phyloP scores from a whole-genome alignment of 2,329 filamentous ascomycete genomes.

The Calonectria pteridis region DNA sequence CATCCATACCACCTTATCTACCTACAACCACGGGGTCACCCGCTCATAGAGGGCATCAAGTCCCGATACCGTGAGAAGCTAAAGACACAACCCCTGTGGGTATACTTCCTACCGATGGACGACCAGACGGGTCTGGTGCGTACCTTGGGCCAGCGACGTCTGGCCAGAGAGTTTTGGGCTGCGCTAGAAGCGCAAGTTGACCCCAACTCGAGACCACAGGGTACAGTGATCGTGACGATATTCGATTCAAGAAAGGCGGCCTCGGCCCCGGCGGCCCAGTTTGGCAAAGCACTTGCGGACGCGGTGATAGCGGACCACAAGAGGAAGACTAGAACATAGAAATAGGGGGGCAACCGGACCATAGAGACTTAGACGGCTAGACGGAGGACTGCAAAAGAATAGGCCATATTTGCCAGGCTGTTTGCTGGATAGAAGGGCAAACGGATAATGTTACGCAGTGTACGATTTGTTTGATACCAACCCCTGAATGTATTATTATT shows the following conservation, averaged over 20 bases:
- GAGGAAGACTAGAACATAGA: neutral
- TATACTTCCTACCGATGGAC: conserved; percentile 38
- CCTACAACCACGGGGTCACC: conserved; percentile 50
- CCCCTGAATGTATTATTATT: neutral
- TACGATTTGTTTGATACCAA: conserved; percentile 2
- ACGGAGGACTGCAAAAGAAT: neutral
- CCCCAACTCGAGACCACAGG: conserved; percentile 28
- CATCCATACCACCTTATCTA: conserved; percentile 49
- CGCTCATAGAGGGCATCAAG: conserved; percentile 44
- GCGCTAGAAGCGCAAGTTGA: conserved; percentile 46
- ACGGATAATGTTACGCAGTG: neutral
- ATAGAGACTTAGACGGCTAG: neutral
- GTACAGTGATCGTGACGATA: conserved; percentile 36
- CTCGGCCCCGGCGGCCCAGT: conserved; percentile 35
- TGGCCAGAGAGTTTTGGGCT: conserved; percentile 45
- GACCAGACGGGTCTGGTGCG: conserved; percentile 42
- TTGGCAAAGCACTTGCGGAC: conserved; percentile 38
- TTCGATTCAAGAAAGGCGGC: conserved; percentile 33
- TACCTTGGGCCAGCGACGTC: conserved; percentile 37
- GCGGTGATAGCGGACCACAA: conserved; percentile 34
- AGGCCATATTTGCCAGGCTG: neutral
- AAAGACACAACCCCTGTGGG: conserved; percentile 49
- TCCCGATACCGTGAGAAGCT: conserved; percentile 44
- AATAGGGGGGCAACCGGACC: neutral
- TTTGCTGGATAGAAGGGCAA: neutral